Evolutionary conservation across 306 rosid genomes (phyloP), one percentile per base, ranked within the genome.

Genomic region (Mimosa pudica): DNA sequence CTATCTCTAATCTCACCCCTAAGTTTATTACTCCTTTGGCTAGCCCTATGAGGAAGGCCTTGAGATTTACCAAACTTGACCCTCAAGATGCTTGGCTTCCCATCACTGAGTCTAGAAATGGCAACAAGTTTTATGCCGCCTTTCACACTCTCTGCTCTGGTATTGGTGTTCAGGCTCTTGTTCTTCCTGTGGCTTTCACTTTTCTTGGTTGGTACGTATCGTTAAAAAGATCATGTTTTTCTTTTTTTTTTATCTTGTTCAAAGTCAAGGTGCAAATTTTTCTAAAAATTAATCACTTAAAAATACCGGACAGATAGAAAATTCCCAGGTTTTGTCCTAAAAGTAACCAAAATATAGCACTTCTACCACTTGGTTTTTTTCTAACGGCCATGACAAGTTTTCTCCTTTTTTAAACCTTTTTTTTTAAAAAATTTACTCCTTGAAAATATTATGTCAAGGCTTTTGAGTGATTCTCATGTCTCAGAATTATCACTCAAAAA

Each of bases 81-180:
- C 74, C 57, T 46, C 74, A 70, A n/a, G 74, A 70, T 10, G 74
- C 74, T 0, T 70, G 74, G 74, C 57, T 70, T 45, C 74, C 74
- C 0, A 70, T 70, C n/a, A 70, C 74, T 1, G 41, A 70, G 18
- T 70, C 74, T 10, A 70, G 74, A 2, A 70, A 70, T 6, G 74
- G 74, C 10, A 70, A 70, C 17, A 18, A 30, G 38, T 70, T 0
- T 8, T 70, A 70, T 3, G 57, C 74, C 10, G 74, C 57, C 0
- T 70, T 70, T 24, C 74, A 70, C 24, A 70, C 74, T 45, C 74
- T 70, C 10, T 70, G 57, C 32, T 70, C 74, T 11, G 74, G 74
- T 4, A 70, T 70, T 24, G 74, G 74, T 24, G 46, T 70, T 20
- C 74, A 70, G 57, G 74, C 74, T 0, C 57, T 70, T 1, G 74